Percentiles rank a stretch among this genome's conserved stretches.
phyloP scores from a whole-genome alignment of 225 moss, liverwort and hornwort genomes.

The Anthoceros angustus region DNA sequence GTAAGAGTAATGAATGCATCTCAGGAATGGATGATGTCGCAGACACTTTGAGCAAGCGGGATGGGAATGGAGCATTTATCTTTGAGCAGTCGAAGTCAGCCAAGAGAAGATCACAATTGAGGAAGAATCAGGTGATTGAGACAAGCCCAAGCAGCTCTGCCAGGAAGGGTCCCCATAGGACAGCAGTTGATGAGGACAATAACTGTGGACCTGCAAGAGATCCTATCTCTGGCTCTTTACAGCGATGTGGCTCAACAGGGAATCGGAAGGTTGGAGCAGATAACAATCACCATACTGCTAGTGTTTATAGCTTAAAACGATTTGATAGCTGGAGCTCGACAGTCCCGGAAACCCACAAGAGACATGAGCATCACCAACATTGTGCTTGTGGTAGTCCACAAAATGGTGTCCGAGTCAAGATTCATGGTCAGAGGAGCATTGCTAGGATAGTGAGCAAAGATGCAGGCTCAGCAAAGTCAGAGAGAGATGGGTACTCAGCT shows the following conservation, averaged over 20 bases:
- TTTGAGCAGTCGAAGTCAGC: conserved; percentile 83
- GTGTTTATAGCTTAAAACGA: conserved; percentile 31
- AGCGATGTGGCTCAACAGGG: background rate
- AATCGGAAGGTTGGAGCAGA: conserved; percentile 25
- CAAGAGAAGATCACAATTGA: conserved; percentile 52
- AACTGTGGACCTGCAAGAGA: conserved; percentile 27
- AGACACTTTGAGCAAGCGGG: conserved; percentile 64
- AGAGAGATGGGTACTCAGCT: conserved; percentile 11
- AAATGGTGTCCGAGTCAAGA: conserved; percentile 43
- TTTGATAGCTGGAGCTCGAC: conserved; percentile 50
- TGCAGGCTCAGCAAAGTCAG: conserved; percentile 20
- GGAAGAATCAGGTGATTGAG: conserved; percentile 31
- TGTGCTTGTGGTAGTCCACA: conserved; percentile 83
- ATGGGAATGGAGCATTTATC: conserved; percentile 91
- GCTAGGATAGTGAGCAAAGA: conserved; percentile 43
- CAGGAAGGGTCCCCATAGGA: conserved; percentile 25
- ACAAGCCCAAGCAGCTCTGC: conserved; percentile 26
- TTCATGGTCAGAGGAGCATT: conserved; percentile 36
- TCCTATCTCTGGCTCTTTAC: background rate
- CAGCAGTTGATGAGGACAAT: conserved; percentile 22
- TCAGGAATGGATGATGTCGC: conserved; percentile 64
- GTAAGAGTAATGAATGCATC: conserved; percentile 40
- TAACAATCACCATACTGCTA: conserved; percentile 33
- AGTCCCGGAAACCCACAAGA: conserved; percentile 23
- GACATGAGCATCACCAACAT: conserved; percentile 42